Percentiles rank a stretch among this genome's conserved stretches.
These are phyloP conservation scores for Elaeagnus macrophylla DNA, from an alignment of 306 rosid genomes.

Conservation along the genomic window DNA sequence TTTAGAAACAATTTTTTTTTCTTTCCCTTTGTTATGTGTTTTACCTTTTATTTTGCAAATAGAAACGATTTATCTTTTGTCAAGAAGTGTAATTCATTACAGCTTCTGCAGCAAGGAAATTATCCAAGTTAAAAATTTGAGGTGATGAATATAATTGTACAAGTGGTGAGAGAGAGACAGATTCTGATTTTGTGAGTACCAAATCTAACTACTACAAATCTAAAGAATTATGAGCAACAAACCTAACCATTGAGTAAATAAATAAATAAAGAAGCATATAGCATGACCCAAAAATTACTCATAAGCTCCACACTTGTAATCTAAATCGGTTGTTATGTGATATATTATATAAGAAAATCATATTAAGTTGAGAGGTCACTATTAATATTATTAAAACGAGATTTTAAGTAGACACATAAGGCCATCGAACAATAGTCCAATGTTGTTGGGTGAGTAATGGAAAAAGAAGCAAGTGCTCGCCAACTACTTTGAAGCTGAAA, in stretches of 20 bases:
- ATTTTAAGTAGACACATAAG: not conserved
- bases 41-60: not conserved
- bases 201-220: not conserved
- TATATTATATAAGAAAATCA: not conserved
- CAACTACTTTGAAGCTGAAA: conserved; percentile 37
- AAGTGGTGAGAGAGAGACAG: too few relatives aligned
- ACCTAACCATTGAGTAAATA: not conserved
- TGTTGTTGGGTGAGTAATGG: conserved; percentile 21
- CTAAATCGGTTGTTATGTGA: conserved; percentile 1
- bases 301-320: not conserved
- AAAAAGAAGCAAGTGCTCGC: conserved; percentile 24
- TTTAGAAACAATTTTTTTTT: not conserved
- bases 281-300: not conserved
- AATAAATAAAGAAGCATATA: conserved; percentile 2
- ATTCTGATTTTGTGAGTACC: not conserved
- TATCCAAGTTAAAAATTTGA: not conserved
- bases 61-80: not conserved
- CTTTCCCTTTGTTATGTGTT: not conserved
- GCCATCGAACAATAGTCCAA: not conserved
- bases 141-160: too few relatives aligned
- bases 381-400: not conserved
- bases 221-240: not conserved
- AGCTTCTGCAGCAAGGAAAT: conserved; percentile 1
- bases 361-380: conserved; percentile 10
- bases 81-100: not conserved